Percentiles rank a stretch among this genome's conserved stretches.
phyloP scores from a whole-genome alignment of 257 asterid genomes.

The Cruciata laevipes region DNA sequence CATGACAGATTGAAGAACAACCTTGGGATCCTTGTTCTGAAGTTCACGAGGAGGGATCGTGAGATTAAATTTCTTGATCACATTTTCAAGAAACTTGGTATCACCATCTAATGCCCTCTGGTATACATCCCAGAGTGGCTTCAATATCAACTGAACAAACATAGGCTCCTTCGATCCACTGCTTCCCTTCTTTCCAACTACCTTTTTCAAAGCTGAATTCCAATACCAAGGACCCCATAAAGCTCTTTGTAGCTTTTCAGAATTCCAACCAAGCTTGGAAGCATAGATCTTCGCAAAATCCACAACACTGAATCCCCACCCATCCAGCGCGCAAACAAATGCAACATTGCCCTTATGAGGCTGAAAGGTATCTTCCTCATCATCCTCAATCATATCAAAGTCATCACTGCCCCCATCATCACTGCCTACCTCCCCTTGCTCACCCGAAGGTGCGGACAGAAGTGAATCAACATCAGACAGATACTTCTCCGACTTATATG shows the following conservation, averaged over 20 bases:
- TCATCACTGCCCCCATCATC: conserved; percentile 22
- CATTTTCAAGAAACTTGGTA: conserved; percentile 53
- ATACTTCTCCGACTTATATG: conserved; percentile 74
- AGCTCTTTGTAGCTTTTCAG: conserved; percentile 56
- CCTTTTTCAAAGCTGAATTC: conserved; percentile 59
- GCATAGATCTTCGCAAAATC: conserved; percentile 72
- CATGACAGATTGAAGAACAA: conserved; percentile 83
- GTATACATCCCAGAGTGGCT: conserved; percentile 90
- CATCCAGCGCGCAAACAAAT: conserved; percentile 88
- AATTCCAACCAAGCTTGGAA: conserved; percentile 58
- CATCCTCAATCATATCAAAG: conserved; percentile 63
- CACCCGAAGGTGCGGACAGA: conserved; percentile 49
- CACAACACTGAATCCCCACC: conserved; percentile 79
- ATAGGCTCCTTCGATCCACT: conserved; percentile 68
- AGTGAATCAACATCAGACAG: conserved; percentile 88
- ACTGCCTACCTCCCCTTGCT: conserved; percentile 12
- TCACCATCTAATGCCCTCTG: conserved; percentile 54
- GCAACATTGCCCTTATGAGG: conserved; percentile 96
- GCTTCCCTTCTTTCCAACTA: conserved; percentile 69
- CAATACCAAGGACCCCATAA: conserved; percentile 87
- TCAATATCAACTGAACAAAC: conserved; percentile 79
- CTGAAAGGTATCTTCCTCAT: conserved; percentile 88
- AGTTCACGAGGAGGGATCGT: conserved; percentile 84
- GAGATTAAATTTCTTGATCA: conserved; percentile 60
- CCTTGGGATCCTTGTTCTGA: conserved; percentile 69